Percentiles rank a stretch among this genome's conserved stretches.
Evolutionary conservation across 345 rosid species (phyloP).

Genomic region (Reutealis trisperma): DNA sequence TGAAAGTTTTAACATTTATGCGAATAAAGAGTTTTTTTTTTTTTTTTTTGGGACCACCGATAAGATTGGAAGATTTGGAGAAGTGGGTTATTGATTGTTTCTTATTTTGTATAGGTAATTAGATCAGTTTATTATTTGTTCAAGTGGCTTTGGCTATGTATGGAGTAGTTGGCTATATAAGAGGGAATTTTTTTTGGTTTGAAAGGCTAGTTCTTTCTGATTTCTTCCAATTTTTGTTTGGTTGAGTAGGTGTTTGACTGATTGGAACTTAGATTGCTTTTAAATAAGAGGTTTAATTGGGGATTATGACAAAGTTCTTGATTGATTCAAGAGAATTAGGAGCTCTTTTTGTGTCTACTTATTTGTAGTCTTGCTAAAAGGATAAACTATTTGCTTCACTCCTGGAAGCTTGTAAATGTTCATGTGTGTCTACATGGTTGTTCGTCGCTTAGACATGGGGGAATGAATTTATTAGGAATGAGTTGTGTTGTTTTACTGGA

Average conservation of each 20-base stretch:
- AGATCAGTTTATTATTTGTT: neutral
- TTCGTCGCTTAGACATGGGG: neutral
- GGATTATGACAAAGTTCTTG: neutral
- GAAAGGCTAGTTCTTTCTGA: neutral
- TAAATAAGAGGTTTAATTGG: neutral
- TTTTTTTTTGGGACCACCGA: neutral
- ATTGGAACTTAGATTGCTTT: neutral
- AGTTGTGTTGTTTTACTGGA: neutral
- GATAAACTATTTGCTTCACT: neutral
- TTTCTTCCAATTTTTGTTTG: neutral
- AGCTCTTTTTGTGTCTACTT: neutral
- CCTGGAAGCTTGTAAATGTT: no score
- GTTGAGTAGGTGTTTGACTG: neutral
- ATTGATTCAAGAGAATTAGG: neutral
- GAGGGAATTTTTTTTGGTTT: neutral
- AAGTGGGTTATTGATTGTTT: neutral
- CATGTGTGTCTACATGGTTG: neutral
- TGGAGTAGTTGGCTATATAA: neutral
- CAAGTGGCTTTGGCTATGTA: neutral
- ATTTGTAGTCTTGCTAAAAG: neutral
- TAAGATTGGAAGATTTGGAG: no score
- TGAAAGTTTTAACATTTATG: neutral
- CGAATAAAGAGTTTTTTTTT: no score
- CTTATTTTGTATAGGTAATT: neutral
- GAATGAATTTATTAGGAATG: neutral